These are phyloP conservation scores for Termitomyces sp. DNA, from an alignment of 768 basidiomycete genomes.

Conservation along the genomic window DNA sequence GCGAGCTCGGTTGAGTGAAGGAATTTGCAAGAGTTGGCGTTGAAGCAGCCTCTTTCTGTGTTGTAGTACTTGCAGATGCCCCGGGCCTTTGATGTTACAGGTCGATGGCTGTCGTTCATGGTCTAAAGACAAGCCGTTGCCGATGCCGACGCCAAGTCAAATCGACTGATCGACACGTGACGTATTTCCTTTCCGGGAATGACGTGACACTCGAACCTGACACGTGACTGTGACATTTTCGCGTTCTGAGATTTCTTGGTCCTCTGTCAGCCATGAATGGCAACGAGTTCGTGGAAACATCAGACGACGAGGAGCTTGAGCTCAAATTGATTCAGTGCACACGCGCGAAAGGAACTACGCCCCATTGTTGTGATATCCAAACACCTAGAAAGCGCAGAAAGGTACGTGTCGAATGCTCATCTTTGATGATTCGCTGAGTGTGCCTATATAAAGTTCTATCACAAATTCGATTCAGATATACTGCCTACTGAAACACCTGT, in stretches of 20 bases:
- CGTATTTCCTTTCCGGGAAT: neutral
- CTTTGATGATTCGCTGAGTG: neutral
- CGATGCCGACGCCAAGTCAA: neutral
- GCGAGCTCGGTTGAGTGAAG: slow-evolving; percentile 45
- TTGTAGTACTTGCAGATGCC: slow-evolving; percentile 68
- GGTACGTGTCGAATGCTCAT: slow-evolving; percentile 5
- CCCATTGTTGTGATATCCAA: neutral
- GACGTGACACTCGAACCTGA: neutral
- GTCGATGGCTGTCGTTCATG: slow-evolving; percentile 31
- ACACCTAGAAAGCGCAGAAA: slow-evolving; percentile 20
- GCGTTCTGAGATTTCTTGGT: neutral
- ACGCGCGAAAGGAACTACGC: neutral
- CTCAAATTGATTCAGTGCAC: slow-evolving; percentile 18
- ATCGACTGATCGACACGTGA: slow-evolving; percentile 6
- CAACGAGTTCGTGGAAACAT: slow-evolving; percentile 54
- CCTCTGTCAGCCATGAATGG: slow-evolving; percentile 19
- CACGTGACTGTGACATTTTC: slow-evolving; percentile 10
- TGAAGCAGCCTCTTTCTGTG: slow-evolving; percentile 61
- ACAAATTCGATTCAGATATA: neutral
- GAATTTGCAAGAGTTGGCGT: slow-evolving; percentile 70
- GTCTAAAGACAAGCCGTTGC: slow-evolving; percentile 1
- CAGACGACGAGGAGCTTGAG: slow-evolving; percentile 56
- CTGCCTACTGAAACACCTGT: neutral
- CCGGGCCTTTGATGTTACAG: slow-evolving; percentile 63
- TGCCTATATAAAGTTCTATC: neutral